A percentile compares a stretch with the other conserved stretches of the same genome.
Conservation (phyloP, 306 rosid genomes). For the Coriaria nepalensis region DNA sequence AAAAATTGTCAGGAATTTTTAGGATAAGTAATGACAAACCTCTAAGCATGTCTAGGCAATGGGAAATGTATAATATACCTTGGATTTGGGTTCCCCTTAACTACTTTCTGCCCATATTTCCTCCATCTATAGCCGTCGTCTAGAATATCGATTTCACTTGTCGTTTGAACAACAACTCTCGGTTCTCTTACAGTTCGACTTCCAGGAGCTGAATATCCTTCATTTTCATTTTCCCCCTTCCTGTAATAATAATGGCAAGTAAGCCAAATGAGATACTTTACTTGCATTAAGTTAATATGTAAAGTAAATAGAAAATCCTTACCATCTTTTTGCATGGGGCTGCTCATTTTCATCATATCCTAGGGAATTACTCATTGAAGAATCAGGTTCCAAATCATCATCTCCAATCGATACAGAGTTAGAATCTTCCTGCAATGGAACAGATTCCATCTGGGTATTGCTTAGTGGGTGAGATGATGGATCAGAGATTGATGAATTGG, state of each 20-base stretch:
- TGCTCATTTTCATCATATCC: conserved; percentile 40
- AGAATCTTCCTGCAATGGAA: conserved; percentile 51
- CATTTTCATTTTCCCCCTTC: conserved; percentile 62
- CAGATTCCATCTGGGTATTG: conserved; percentile 22
- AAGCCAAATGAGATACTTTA: neutral
- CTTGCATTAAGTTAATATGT: neutral
- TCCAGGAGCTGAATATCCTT: conserved; percentile 34
- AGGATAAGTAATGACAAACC: neutral
- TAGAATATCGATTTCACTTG: conserved; percentile 84
- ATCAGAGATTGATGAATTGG: conserved; percentile 40
- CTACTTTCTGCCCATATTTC: conserved; percentile 96
- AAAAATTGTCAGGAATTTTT: conserved; percentile 6
- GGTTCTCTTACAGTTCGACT: conserved; percentile 82
- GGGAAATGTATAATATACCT: conserved; percentile 28
- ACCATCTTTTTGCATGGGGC: conserved; percentile 82
- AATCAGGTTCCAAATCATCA: conserved; percentile 55
- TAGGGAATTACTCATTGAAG: conserved; percentile 42
- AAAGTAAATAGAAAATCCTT: neutral
- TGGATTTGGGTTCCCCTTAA: conserved; percentile 94
- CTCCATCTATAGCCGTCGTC: conserved; percentile 98
- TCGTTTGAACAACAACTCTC: conserved; percentile 93
- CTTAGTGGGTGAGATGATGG: conserved; percentile 36
- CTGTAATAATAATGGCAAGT: conserved; percentile 23
- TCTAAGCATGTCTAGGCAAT: neutral
- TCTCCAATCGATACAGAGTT: conserved; percentile 54